A percentile compares a stretch with the other conserved stretches of the same genome.
phyloP scores from a whole-genome alignment of 306 rosid species.

The Rosa multiflora region DNA sequence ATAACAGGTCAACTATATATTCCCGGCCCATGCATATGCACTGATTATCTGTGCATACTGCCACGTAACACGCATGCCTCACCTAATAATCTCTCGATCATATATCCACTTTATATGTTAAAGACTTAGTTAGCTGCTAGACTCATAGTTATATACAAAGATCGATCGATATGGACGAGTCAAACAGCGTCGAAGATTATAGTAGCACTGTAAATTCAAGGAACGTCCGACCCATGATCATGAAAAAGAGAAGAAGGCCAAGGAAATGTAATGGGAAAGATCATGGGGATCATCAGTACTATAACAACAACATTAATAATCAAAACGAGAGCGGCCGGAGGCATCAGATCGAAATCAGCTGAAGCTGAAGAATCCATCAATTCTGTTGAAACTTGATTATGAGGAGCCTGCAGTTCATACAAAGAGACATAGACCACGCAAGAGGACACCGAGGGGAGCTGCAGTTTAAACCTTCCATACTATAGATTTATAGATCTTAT shows the following conservation, averaged over 20 bases:
- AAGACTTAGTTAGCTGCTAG: neutral
- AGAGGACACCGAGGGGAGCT: slow-evolving; percentile 30
- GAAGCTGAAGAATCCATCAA: neutral
- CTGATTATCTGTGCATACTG: too few species aligned
- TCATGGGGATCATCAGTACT: neutral
- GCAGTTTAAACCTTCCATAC: neutral
- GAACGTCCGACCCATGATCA: neutral
- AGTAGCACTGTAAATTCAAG: neutral
- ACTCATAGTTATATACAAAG: neutral
- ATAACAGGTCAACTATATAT: too few species aligned
- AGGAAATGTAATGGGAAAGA: neutral
- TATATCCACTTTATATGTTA: neutral
- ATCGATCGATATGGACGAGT: neutral
- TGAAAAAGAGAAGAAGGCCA: slow-evolving; percentile 22
- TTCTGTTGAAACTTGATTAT: neutral
- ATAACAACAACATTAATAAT: neutral
- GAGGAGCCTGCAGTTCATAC: neutral
- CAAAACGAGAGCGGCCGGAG: neutral
- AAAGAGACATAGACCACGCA: slow-evolving; percentile 16
- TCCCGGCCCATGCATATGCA: too few species aligned
- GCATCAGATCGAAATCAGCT: neutral
- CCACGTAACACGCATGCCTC: too few species aligned
- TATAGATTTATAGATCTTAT: neutral
- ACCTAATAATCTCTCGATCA: too few species aligned
- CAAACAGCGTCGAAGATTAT: slow-evolving; percentile 1